Conservation (phyloP, 2,329 filamentous ascomycete species). For the Pseudocercospora crystallina region DNA sequence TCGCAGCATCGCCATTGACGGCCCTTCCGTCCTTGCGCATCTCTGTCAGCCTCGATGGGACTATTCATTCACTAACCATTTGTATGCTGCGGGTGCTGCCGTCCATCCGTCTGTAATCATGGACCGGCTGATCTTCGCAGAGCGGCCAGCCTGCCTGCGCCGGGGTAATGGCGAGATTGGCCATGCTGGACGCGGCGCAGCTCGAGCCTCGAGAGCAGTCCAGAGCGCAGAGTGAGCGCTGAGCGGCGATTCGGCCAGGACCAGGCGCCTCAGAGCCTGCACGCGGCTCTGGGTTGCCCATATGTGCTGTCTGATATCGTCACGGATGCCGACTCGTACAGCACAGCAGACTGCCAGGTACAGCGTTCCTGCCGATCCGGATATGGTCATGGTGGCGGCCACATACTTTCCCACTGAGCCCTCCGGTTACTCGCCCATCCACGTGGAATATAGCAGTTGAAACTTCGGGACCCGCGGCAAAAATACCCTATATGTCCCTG, state of each 20-base stretch:
- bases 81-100: too few relatives aligned
- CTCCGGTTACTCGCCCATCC: conserved; percentile 8
- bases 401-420: conserved; percentile 1
- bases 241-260: conserved; percentile 5
- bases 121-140: too few relatives aligned
- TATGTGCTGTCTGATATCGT: conserved; percentile 12
- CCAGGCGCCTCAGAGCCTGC: neutral
- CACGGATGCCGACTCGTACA: conserved; percentile 15
- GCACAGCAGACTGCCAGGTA: conserved; percentile 11
- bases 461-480: conserved; percentile 14
- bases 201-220: too few relatives aligned
- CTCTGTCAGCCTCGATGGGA: too few relatives aligned
- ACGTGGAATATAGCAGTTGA: conserved; percentile 18
- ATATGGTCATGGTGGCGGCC: conserved; percentile 14
- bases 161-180: too few relatives aligned
- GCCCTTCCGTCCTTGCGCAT: too few relatives aligned
- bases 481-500: conserved; percentile 9
- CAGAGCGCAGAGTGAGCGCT: neutral
- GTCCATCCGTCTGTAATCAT: too few relatives aligned
- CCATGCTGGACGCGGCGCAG: too few relatives aligned
- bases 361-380: conserved; percentile 20
- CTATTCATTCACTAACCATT: too few relatives aligned
- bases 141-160: too few relatives aligned
- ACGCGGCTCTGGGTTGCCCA: neutral
- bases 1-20: too few relatives aligned